phyloP scores from a whole-genome alignment of 495 filamentous ascomycete genomes.

The Penicillium canescens region DNA sequence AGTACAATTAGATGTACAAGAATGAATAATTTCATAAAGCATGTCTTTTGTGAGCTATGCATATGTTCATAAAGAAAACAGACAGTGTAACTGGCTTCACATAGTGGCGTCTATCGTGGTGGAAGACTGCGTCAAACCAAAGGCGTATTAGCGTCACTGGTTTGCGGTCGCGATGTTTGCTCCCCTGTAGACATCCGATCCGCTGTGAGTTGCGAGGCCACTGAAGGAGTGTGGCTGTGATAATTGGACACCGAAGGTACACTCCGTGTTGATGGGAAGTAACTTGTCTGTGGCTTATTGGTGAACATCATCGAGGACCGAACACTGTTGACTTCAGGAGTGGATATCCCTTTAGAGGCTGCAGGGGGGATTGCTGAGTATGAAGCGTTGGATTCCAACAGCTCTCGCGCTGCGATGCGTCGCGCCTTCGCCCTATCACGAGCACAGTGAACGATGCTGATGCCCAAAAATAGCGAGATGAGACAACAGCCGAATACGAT shows the following conservation, averaged over 20 bases:
- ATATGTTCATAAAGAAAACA: too few relatives aligned
- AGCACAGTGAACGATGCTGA: background rate
- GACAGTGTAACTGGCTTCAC: too few relatives aligned
- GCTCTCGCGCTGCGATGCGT: constrained; percentile 2
- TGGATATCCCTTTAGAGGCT: background rate
- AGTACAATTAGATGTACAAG: too few relatives aligned
- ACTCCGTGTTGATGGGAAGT: background rate
- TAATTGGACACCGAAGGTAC: background rate
- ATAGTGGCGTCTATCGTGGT: background rate
- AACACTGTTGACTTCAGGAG: background rate
- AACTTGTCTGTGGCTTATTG: background rate
- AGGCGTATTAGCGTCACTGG: background rate
- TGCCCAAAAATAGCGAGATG: background rate
- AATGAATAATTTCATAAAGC: too few relatives aligned
- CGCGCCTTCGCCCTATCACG: background rate
- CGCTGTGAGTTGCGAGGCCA: background rate
- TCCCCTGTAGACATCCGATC: background rate
- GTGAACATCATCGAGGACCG: constrained; percentile 1
- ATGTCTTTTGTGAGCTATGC: too few relatives aligned
- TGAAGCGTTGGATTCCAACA: background rate
- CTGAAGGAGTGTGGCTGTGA: background rate
- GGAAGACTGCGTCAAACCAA: background rate
- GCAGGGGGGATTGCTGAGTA: background rate
- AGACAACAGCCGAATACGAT: constrained; percentile 1
- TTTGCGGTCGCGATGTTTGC: background rate